Percentiles rank a stretch among this genome's conserved stretches.
Evolutionary conservation across 2,329 filamentous ascomycete species (phyloP).

Genomic region (Pseudogymnoascus sp.): DNA sequence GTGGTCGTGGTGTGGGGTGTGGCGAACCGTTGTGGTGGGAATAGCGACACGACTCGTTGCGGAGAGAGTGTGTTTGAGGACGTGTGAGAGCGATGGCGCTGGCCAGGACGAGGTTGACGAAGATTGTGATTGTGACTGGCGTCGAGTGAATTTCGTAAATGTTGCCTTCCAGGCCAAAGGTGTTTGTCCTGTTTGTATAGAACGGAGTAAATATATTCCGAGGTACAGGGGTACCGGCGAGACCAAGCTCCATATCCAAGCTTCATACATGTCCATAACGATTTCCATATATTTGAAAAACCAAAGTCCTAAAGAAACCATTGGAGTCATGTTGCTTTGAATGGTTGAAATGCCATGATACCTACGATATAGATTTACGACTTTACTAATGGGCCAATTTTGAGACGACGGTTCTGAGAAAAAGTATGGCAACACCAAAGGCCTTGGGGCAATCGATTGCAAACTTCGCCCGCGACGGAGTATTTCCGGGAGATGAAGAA

Average conservation of each 20-base stretch:
- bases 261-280: conserved; percentile 7
- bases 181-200: neutral
- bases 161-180: neutral
- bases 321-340: conserved; percentile 21
- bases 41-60: neutral
- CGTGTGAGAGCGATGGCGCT: neutral
- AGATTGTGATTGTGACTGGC: neutral
- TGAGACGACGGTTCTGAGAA: conserved; percentile 1
- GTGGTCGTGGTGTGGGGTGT: neutral
- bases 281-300: conserved; percentile 2
- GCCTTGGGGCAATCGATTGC: conserved; percentile 52
- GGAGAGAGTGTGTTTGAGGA: neutral
- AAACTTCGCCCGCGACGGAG: conserved; percentile 45
- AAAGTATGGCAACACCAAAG: conserved; percentile 24
- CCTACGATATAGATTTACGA: neutral
- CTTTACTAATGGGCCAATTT: neutral
- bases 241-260: conserved; percentile 1
- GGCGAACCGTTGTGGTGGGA: neutral
- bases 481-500: conserved; percentile 40
- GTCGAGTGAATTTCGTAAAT: neutral
- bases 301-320: conserved; percentile 24
- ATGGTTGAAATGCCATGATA: neutral
- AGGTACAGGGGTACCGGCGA: neutral
- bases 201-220: neutral
- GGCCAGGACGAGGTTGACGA: neutral